Percentiles rank a stretch among this genome's conserved stretches.
Evolutionary conservation across 1,139 yeast species (phyloP).

Genomic region (Meyerozyma elateridarum): DNA sequence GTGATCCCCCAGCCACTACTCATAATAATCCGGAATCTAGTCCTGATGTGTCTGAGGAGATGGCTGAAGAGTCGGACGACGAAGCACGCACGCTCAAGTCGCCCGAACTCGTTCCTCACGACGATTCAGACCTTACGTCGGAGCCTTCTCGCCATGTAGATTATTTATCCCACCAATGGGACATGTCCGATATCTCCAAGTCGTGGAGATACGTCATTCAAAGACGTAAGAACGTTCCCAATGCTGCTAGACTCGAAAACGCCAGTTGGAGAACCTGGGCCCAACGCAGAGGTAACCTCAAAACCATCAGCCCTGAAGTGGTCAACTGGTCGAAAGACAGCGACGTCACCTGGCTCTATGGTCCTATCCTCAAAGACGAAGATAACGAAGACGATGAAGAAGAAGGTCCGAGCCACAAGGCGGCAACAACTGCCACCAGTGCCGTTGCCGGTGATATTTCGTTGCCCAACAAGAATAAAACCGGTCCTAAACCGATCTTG

Average conservation of each 20-base stretch:
- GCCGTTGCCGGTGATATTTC: constrained; percentile 47
- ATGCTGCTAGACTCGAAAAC: constrained; percentile 64
- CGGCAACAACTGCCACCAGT: constrained; percentile 32
- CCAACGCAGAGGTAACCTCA: constrained; percentile 61
- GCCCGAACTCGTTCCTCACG: constrained; percentile 59
- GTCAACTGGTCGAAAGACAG: constrained; percentile 79
- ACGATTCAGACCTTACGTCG: constrained; percentile 74
- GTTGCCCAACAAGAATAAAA: constrained; percentile 20
- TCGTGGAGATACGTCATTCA: constrained; percentile 92
- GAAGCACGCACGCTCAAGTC: constrained; percentile 10
- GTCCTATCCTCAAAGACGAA: constrained; percentile 59
- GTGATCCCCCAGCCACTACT: too few species aligned
- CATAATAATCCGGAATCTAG: too few species aligned
- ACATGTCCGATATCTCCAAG: constrained; percentile 84
- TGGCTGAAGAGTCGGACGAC: constrained; percentile 5
- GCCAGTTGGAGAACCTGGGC: constrained; percentile 90
- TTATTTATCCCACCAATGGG: constrained; percentile 93
- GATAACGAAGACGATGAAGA: constrained; percentile 17
- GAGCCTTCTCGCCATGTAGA: constrained; percentile 92
- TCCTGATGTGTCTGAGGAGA: too few species aligned
- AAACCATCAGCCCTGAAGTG: constrained; percentile 67
- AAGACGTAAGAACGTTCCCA: constrained; percentile 71
- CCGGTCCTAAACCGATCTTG: constrained; percentile 65
- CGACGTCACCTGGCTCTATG: constrained; percentile 80
- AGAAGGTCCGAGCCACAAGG: constrained; percentile 14